Evolutionary conservation across 257 asterid species (phyloP), one percentile per base, ranked within the genome.

Genomic region (Jacaranda mimosifolia): DNA sequence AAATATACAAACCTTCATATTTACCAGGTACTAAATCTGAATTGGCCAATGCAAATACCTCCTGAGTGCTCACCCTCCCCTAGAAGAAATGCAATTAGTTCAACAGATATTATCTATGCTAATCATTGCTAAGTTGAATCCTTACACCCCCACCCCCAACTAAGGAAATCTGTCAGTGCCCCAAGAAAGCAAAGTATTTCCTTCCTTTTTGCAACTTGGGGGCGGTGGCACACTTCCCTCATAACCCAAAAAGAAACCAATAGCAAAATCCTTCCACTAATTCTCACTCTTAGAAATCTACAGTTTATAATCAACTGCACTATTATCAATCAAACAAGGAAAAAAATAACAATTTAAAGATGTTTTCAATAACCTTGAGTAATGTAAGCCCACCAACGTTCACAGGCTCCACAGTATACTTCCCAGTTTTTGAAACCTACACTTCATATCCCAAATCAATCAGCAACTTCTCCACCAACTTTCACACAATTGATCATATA

Each of bases 11-110:
- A 94, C 99, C 98, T 96, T 96, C 99, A 67, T 96, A 96, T 84
- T 93, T 91, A 3, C 99, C 99, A 0, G 98, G 99, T 70, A 90
- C 94, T 74, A 96, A 90, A 89, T 96, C 99, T 15, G 97, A 90
- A 86, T 96, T 86, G 38, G 94, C 80, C 75, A 93, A 68, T 68
- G 93, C 79, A 76, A 93, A 96, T 48, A 96, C 96, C 78, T 96
- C 98, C 77, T 87, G 85, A 53, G 97, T 96, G 81, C 91, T 93
- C 81, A 91, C 98, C 81, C 98, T 89, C 68, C 98, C 99, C 98
- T 95, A 53, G 42, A 80, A 57, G 65, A 81, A 80, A 77, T 68
- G 58, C 85, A 81, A 43, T 70, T 58, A 74, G 13, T 32, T 59
- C 21, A 63, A 7, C 26, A 36, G 13, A 73, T 48, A 48, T 45